Evolutionary conservation across 768 basidiomycete genomes (phyloP), one percentile per base, ranked within the genome.

Genomic region (Candolleomyces efflorescens): DNA sequence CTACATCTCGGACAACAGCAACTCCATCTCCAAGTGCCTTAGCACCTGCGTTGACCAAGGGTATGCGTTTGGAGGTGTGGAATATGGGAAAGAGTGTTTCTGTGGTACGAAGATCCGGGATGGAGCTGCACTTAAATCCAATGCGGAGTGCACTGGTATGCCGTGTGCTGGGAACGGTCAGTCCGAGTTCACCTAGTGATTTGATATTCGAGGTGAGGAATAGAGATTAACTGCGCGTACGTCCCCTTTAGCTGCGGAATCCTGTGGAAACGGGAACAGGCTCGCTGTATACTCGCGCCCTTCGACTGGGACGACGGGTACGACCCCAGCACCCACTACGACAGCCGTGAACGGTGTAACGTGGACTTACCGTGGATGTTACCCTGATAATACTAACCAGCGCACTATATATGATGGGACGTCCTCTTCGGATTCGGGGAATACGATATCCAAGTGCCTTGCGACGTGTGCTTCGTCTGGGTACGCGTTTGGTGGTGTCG

Each of bases 41-140:
- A 54, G 67, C 1, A 63, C 59, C 13, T 75, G 73, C 48, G 51
- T 62, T 10, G 55, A 60, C 7, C 59, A 59, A 6, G 70, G 70
- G 0, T 74, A 68, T 43, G 26, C 53, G 0, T 74, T 65, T 46
- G 70, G 65, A 3, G 74, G 72, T 0, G 63, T 68, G 11, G 71
- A 74, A 51, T 73, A 71, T 50, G 68, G 71, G 12, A 58, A 60
- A 0, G 71, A 74, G 55, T 73, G 74, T 54, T 74, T 61, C 64
- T 75, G 71, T 50, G 63, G 66, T 1, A 62, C 66, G 23, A 60
- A 62, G 1, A 63, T 73, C 20, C 63, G 61, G 6, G n/a, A 63
- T 10, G 68, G 67, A 12, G 67, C 61, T 5, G 27, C 60, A 3
- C 56, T 22, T 0, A 62, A 66, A 10, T 46, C 67, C 1, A 66